Evolutionary conservation across 164 flowering plant genomes (phyloP), one percentile per base, ranked within the genome.

Genomic region (Paratinospora sagittata): DNA sequence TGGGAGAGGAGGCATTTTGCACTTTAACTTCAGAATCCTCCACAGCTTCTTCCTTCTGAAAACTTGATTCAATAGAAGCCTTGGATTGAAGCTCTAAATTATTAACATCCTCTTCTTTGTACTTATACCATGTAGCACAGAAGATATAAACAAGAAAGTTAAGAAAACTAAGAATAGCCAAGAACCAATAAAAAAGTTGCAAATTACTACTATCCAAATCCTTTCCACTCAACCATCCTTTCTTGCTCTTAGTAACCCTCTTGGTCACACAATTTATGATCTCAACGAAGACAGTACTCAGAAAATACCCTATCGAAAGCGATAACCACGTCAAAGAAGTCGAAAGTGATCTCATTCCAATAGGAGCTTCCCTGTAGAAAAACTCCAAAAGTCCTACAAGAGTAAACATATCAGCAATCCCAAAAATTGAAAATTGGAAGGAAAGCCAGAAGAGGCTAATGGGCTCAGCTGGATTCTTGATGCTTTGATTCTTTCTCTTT

Each of bases 361-460:
- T 69, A 0, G 91, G 87, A 1, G 94, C 88, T 73, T 89, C 90
- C 61, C 72, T 81, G 80, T 88, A 89, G 84, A 83, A 89, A 58
- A 89, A 88, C 47, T 88, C 90, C 36, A 88, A 21, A 14, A 88
- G 66, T 2, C 91, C 94, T 7, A 84, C 87, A 0, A 86, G 74
- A 0, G 89, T 84, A 72, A 89, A 87, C 89, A 89, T 82, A 72
- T 89, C 90, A 0, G 94, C 91, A 2, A 88, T 79, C 3, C 91
- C 94, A 43, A 88, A 86, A 6, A 84, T 78, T 0, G 72, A 83
- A 67, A 75, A 89, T 49, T 89, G 94, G 66, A 83, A 84, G 0
- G 88, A 75, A 8, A 89, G 80, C 94, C 89, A 88, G 60, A 88
- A 82, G 36, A 89, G 76, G 45, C 81, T 82, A n/a, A 86, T 86